Conservation (phyloP, 805 yeast genomes). For the Cyberlindnera xishuangbannaensis region DNA sequence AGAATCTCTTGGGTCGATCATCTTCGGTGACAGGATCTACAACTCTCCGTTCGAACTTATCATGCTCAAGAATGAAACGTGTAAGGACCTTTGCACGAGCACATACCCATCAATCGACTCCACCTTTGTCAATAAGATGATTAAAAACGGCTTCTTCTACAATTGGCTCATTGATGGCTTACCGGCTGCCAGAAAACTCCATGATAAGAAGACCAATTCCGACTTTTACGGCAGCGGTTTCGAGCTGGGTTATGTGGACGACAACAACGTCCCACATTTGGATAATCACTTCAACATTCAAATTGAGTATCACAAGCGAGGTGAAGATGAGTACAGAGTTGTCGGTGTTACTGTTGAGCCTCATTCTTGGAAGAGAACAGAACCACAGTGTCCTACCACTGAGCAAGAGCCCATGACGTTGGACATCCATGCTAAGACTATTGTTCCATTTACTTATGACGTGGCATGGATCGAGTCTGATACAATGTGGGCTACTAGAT, state of each 20-base stretch:
- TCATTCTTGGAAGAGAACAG: conserved; percentile 41
- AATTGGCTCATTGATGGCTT: conserved; percentile 95
- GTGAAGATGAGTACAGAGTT: conserved; percentile 65
- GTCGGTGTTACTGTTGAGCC: conserved; percentile 87
- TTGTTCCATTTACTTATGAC: conserved; percentile 79
- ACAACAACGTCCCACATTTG: conserved; percentile 49
- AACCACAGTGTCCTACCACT: conserved; percentile 31
- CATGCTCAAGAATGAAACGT: conserved; percentile 68
- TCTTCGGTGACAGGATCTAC: conserved; percentile 94
- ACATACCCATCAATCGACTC: conserved; percentile 61
- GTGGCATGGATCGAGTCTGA: conserved; percentile 64
- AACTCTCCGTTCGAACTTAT: conserved; percentile 81
- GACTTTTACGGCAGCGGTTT: conserved; percentile 77
- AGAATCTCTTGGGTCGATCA: conserved; percentile 86
- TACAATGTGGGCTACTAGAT: conserved; percentile 95
- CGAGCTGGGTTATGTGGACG: conserved; percentile 67
- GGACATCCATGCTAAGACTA: conserved; percentile 42
- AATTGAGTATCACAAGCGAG: conserved; percentile 78
- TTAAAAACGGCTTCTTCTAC: conserved; percentile 76
- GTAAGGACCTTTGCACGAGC: conserved; percentile 60
- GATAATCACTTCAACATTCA: conserved; percentile 76
- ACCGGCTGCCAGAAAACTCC: conserved; percentile 72
- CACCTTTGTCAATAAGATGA: conserved; percentile 68
- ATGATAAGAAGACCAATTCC: conserved; percentile 52
- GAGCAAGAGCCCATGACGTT: conserved; percentile 40